phyloP scores from a whole-genome alignment of 1,284 basidiomycete species.

The Athelia sp. region DNA sequence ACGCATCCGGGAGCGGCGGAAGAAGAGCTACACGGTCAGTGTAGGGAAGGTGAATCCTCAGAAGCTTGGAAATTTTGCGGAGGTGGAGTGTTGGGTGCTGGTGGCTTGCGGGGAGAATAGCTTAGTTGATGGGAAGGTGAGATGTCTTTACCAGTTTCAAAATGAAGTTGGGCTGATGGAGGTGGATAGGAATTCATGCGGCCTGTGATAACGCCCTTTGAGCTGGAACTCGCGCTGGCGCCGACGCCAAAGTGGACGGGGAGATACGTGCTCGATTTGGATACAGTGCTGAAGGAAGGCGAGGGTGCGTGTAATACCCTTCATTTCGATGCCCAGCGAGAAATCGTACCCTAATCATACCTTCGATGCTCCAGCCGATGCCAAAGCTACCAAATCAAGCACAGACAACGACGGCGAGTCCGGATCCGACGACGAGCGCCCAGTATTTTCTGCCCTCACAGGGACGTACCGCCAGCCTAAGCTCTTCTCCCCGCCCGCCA shows the following conservation, averaged over 20 bases:
- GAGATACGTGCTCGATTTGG: conserved; percentile 80
- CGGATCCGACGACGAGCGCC: conserved; percentile 54
- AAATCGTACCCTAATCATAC: background rate
- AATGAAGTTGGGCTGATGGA: background rate
- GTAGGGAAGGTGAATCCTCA: conserved; percentile 96
- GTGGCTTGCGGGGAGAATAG: conserved; percentile 95
- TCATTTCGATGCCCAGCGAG: background rate
- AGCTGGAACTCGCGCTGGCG: conserved; percentile 80
- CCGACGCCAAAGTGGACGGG: conserved; percentile 72
- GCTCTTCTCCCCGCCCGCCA: conserved; percentile 47
- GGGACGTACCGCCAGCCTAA: conserved; percentile 82
- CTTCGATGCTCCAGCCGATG: background rate
- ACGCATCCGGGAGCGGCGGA: conserved; percentile 59
- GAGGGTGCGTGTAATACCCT: conserved; percentile 11
- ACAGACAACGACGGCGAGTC: background rate
- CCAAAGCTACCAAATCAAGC: conserved; percentile 1
- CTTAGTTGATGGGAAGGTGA: conserved; percentile 77
- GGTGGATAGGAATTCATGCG: conserved; percentile 76
- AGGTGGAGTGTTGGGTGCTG: conserved; percentile 94
- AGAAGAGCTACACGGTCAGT: conserved; percentile 92
- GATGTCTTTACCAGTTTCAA: conserved; percentile 3
- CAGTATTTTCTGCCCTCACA: conserved; percentile 82
- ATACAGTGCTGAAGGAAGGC: conserved; percentile 50
- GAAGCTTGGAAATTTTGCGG: conserved; percentile 94
- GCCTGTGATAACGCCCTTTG: conserved; percentile 94